These are phyloP conservation scores for Tricholoma furcatifolium DNA, from an alignment of 768 basidiomycete species.

Conservation along the genomic window DNA sequence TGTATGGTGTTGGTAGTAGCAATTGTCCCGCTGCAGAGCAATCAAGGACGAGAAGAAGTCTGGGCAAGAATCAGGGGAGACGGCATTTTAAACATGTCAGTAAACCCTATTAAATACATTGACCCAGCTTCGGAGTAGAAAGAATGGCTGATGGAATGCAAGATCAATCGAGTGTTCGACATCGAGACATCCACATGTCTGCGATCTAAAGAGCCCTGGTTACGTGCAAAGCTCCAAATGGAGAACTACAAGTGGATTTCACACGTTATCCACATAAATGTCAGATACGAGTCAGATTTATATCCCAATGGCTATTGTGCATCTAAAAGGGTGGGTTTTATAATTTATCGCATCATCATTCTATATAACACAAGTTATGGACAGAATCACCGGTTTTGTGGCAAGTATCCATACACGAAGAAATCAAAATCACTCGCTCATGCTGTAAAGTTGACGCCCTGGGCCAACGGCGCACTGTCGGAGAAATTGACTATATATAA, in stretches of 20 bases:
- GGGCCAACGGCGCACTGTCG: slow-evolving; percentile 84
- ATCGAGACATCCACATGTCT: slow-evolving; percentile 23
- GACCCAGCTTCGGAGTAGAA: slow-evolving; percentile 1
- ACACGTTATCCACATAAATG: slow-evolving; percentile 10
- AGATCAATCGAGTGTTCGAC: slow-evolving; percentile 20
- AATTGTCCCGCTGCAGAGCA: slow-evolving; percentile 20
- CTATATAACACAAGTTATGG: not conserved
- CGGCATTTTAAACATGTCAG: slow-evolving; percentile 15
- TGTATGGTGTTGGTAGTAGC: slow-evolving; percentile 18
- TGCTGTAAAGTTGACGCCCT: slow-evolving; percentile 82
- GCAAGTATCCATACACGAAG: slow-evolving; percentile 5
- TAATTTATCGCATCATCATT: slow-evolving; percentile 4
- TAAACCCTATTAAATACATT: slow-evolving; percentile 10
- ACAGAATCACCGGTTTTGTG: slow-evolving; percentile 8
- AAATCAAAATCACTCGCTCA: slow-evolving; percentile 22
- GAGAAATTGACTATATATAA: slow-evolving; percentile 74
- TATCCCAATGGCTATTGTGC: not conserved
- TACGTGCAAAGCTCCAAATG: slow-evolving; percentile 20
- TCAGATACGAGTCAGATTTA: slow-evolving; percentile 10
- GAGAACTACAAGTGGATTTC: slow-evolving; percentile 13
- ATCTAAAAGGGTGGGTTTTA: slow-evolving; percentile 4
- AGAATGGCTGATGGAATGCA: slow-evolving; percentile 11
- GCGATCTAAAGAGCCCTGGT: slow-evolving; percentile 21
- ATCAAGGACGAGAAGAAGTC: slow-evolving; percentile 15
- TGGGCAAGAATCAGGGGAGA: slow-evolving; percentile 8